A percentile compares a stretch with the other conserved stretches of the same genome.
phyloP scores from a whole-genome alignment of 768 basidiomycete genomes.

The Serendipita sp. region DNA sequence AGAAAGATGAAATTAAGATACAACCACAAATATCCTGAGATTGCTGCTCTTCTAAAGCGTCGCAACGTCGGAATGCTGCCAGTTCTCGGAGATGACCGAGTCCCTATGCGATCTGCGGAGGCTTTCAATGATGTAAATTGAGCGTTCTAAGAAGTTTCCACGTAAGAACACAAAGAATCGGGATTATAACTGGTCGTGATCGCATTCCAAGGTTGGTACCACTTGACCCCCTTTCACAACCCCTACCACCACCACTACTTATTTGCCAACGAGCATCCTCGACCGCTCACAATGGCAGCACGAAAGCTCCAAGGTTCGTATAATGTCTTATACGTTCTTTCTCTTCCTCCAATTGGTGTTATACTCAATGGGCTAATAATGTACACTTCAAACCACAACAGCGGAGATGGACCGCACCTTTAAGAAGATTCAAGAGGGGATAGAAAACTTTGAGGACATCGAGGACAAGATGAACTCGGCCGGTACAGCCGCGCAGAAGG shows the following conservation, averaged over 20 bases:
- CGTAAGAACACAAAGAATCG: too few species aligned
- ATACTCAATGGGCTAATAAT: conserved; percentile 14
- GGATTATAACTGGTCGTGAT: too few species aligned
- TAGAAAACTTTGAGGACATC: conserved; percentile 87
- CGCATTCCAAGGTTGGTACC: too few species aligned
- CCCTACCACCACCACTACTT: background rate
- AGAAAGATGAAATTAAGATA: too few species aligned
- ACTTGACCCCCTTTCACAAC: background rate
- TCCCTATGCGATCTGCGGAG: too few species aligned
- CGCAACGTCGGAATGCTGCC: too few species aligned
- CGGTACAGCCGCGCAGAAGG: conserved; percentile 94
- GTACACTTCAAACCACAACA: too few species aligned
- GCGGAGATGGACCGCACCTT: conserved; percentile 98
- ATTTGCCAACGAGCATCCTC: background rate
- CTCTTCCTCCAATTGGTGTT: background rate
- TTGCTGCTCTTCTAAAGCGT: too few species aligned
- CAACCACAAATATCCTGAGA: too few species aligned
- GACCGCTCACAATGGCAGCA: conserved; percentile 52
- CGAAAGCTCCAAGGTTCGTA: conserved; percentile 74
- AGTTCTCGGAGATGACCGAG: too few species aligned
- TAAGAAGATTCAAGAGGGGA: conserved; percentile 93
- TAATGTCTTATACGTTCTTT: background rate
- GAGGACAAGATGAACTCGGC: conserved; percentile 97
- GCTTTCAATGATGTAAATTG: too few species aligned
- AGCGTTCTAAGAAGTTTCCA: too few species aligned